Evolutionary conservation across 2,329 filamentous ascomycete genomes (phyloP), one percentile per base, ranked within the genome.

Genomic region (Aspergillus novofumigatus): DNA sequence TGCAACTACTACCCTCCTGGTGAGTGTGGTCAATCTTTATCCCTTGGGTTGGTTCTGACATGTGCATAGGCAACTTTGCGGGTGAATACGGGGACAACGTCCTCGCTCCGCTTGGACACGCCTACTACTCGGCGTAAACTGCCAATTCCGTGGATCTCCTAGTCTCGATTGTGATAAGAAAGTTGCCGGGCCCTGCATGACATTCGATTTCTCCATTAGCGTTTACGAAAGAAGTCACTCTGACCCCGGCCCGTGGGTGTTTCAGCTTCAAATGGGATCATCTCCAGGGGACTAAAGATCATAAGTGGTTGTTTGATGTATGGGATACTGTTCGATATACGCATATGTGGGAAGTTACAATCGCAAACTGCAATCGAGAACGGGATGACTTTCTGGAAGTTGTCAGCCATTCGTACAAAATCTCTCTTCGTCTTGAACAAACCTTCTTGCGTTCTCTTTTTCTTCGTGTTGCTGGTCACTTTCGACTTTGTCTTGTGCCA

Each of bases 1-100:
- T 96, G 91, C 87, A 93, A 96, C 83, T 96, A 96, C 80, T 79
- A 77, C 64, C 82, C 86, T 60, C 78, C 85, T 61, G 91, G 90
- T 90, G 85, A 75, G 85, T 75, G 28, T 44, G 20, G 14, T 14
- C 17, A 11, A 11, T 25, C 29, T 11, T 4, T 10, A 20, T 21
- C 7, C 10, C n/a, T 26, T 23, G 5, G 32, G 28, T 3, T 26
- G 2, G 9, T 65, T 32, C 69, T 75, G 61, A 75, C 65, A 45
- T 63, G 17, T 29, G 25, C 50, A 23, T 52, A 81, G 82, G 84
- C 52, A 87, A 88, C 75, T 77, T 80, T 54, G 75, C 65, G 14
- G 79, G 78, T 58, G 72, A 81, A 65, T 88, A 84, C 65, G 80
- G 62, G 52, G 65, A 67, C 49, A 85, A 87, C 64, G 79, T 88